Percentiles rank a stretch among this genome's conserved stretches.
phyloP scores from a whole-genome alignment of 2,329 filamentous ascomycete genomes.

The Aspergillus pseudoviridinutans region DNA sequence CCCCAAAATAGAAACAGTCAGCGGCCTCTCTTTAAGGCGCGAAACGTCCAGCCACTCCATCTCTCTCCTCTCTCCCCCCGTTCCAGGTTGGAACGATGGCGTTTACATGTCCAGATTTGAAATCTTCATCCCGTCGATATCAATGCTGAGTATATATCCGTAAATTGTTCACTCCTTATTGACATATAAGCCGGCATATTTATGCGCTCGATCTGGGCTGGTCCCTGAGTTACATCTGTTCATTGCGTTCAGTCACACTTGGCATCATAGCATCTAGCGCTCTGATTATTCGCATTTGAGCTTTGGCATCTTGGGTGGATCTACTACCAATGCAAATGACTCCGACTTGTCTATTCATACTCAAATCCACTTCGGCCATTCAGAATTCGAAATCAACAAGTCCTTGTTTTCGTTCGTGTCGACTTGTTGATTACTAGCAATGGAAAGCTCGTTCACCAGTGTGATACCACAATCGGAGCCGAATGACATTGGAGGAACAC shows the following conservation, averaged over 20 bases:
- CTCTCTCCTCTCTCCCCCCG: constrained; percentile 7
- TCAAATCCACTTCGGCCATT: neutral
- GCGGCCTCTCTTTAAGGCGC: constrained; percentile 19
- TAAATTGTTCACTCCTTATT: neutral
- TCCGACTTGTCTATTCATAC: neutral
- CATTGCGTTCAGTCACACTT: neutral
- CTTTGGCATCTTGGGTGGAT: neutral
- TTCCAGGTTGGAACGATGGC: constrained; percentile 11
- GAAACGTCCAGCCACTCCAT: constrained; percentile 19
- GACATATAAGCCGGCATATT: neutral
- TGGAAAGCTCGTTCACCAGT: constrained; percentile 31
- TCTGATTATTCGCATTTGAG: neutral
- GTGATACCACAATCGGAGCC: constrained; percentile 25
- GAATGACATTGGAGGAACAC: constrained; percentile 21
- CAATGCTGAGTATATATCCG: constrained; percentile 3
- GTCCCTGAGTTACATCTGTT: neutral
- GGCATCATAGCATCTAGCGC: neutral
- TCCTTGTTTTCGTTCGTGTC: neutral
- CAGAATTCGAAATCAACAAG: neutral
- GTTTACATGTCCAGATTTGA: neutral
- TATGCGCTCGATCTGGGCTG: neutral
- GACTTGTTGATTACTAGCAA: constrained; percentile 10
- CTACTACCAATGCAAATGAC: neutral
- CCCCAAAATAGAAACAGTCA: constrained; percentile 34
- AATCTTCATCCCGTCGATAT: neutral